phyloP scores from a whole-genome alignment of 106 monocot genomes.

The Acorus calamus region DNA sequence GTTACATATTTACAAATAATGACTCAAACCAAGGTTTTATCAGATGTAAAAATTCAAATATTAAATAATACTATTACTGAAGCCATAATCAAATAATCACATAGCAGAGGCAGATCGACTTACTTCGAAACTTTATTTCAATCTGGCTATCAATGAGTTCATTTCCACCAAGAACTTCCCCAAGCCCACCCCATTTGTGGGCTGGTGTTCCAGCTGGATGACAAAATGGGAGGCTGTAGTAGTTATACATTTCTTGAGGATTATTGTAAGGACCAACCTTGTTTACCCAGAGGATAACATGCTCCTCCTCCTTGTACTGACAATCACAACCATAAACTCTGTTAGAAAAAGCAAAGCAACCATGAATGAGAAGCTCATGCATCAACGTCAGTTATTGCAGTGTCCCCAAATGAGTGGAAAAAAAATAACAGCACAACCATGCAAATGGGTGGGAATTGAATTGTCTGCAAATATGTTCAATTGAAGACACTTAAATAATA shows the following conservation, averaged over 20 bases:
- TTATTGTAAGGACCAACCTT: constrained; percentile 93
- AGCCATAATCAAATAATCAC: too few relatives aligned
- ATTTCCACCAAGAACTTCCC: constrained; percentile 89
- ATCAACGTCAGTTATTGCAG: too few relatives aligned
- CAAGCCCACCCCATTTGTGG: constrained; percentile 91
- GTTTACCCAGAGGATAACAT: constrained; percentile 78
- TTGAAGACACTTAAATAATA: too few relatives aligned
- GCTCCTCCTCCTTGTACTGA: constrained; percentile 68
- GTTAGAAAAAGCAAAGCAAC: neutral
- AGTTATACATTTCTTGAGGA: constrained; percentile 93
- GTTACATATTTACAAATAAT: neutral
- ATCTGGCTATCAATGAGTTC: constrained; percentile 87
- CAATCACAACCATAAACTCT: constrained; percentile 1
- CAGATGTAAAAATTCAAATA: too few relatives aligned
- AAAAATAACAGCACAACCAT: too few relatives aligned
- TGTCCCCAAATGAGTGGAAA: too few relatives aligned
- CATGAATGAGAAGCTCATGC: too few relatives aligned
- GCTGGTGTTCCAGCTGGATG: constrained; percentile 42
- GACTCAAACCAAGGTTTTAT: too few relatives aligned
- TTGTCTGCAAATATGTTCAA: too few relatives aligned
- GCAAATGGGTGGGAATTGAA: too few relatives aligned
- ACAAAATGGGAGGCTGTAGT: constrained; percentile 85
- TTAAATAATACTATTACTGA: too few relatives aligned
- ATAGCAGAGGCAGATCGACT: neutral
- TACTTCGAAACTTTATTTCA: constrained; percentile 58